Conservation (phyloP, 129 eudicot genomes). For the sunflower (Helianthus annuus) region HanXRQr2.0-SUNRISE NC_035441.2:133968707-133969206, state of each 20-base stretch:
- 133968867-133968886: not conserved
- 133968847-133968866: no score
- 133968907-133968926: not conserved
- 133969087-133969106: no score
- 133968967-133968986: not conserved
- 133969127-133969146: not conserved
- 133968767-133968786: not conserved
- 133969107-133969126: not conserved
- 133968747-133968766: conserved; percentile 10
- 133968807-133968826: not conserved
- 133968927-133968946: not conserved
- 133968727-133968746: conserved; percentile 60
- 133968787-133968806: not conserved
- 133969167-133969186: not conserved
- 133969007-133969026: no score
- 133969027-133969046: no score
- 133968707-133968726: conserved; percentile 97
- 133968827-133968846: no score
- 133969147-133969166: not conserved
- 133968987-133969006: no score
- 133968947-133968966: not conserved
- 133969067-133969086: no score
- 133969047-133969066: no score
- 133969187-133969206: not conserved
- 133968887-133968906: not conserved